Evolutionary conservation across 2,329 filamentous ascomycete genomes (phyloP), one percentile per base, ranked within the genome.

Genomic region (Fusarium sp.): DNA sequence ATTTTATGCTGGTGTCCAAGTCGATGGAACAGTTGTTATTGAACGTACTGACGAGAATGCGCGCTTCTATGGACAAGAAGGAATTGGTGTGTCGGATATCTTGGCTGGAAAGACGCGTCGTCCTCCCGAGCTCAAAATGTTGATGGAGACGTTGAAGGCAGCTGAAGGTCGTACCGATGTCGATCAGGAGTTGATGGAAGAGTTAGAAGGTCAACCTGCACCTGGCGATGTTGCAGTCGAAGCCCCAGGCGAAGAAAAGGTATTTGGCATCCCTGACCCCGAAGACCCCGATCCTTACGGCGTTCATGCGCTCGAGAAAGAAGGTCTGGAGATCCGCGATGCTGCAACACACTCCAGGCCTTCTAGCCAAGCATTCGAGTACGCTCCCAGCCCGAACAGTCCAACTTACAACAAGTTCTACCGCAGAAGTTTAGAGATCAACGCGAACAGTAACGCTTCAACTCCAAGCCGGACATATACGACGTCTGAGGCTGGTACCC

Each of bases 1-100:
- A 2, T 89, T 97, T 70, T 97, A 96, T 74, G 94, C 93, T 2
- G 93, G 94, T 20, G 89, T 97, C 1, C 92, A 95, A 75, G 87
- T 97, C 20, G 94, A 97, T 76, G 94, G 94, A 22, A 97, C 94
- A 0, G 87, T 97, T 16, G 86, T 97, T 52, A 92, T 95, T 46
- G 92, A 96, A 79, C 87, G 94, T 34, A 90, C 87, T 2, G 92
- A 95, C 69, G 94, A 95, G 77, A 97, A 97, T 74, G 91, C 92
- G 59, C 88, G 89, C 10, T 97, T 97, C 76, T 97, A 97, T 77
- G 90, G 90, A 14, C 85, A 92, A 22, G 85, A 92, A 27, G 73
- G 76, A 25, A 76, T 87, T 20, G 72, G 80, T 1, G 84, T 83
- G 6, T 77, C 81, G 8, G 79, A 81, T 50, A 87, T 88, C 49